A percentile compares a stretch with the other conserved stretches of the same genome.
Conservation (phyloP, 192 early-diverging fungal species). For the Umbelopsis isabellina region DNA sequence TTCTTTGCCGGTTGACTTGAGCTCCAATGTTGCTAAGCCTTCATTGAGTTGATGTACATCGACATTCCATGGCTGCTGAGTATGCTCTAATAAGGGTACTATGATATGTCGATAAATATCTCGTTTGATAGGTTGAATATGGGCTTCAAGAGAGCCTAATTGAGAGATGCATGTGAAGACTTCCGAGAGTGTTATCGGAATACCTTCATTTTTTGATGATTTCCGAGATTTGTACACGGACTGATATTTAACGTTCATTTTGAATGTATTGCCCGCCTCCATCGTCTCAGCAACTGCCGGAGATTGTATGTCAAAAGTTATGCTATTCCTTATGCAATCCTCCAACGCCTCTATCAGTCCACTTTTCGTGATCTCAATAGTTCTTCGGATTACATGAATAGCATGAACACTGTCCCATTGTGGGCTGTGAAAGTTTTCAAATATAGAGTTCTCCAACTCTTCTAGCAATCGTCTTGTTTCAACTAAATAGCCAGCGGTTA, state of each 20-base stretch:
- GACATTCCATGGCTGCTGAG: background rate
- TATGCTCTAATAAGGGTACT: background rate
- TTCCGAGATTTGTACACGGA: too few relatives aligned
- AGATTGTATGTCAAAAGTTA: slow-evolving; percentile 1
- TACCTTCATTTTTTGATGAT: background rate
- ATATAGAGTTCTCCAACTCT: background rate
- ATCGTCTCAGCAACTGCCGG: background rate
- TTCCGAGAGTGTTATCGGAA: background rate
- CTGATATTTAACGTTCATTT: slow-evolving; percentile 10
- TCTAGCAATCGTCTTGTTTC: background rate
- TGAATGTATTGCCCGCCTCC: background rate
- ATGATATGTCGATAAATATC: background rate
- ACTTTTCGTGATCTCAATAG: background rate
- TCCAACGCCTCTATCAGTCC: background rate
- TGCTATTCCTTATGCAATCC: background rate
- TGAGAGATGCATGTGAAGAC: slow-evolving; percentile 8
- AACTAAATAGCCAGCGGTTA: background rate
- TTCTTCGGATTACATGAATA: slow-evolving; percentile 3
- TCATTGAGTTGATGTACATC: background rate
- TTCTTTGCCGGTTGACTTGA: background rate
- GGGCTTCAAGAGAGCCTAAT: background rate
- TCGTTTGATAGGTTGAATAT: background rate
- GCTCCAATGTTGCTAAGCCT: slow-evolving; percentile 9
- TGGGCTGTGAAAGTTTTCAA: background rate
- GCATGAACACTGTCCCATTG: slow-evolving; percentile 10